Conservation (phyloP, 495 filamentous ascomycete species). For the Neurospora discreta region DNA sequence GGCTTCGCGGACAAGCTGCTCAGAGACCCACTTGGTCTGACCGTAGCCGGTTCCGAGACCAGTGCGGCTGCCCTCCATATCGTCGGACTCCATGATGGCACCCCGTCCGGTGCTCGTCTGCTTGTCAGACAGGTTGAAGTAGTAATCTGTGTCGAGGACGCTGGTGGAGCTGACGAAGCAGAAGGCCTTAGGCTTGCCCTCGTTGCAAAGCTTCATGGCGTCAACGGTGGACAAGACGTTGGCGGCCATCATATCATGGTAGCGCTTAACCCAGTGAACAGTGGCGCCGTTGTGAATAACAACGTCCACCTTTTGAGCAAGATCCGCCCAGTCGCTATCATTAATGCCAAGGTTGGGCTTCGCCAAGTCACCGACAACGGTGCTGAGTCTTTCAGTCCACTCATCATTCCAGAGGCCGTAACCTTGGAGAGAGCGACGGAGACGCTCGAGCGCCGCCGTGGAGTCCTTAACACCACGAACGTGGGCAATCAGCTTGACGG, state of each 20-base stretch:
- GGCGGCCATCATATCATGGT: conserved; percentile 59
- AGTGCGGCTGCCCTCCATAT: conserved; percentile 34
- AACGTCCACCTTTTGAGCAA: conserved; percentile 58
- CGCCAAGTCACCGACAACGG: conserved; percentile 62
- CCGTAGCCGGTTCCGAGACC: conserved; percentile 69
- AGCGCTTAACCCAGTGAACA: conserved; percentile 79
- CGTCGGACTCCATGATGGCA: conserved; percentile 36
- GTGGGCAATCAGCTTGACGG: conserved; percentile 59
- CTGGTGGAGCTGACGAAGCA: conserved; percentile 81
- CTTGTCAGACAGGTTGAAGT: conserved; percentile 57
- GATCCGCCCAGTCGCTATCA: conserved; percentile 46
- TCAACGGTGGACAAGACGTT: conserved; percentile 81
- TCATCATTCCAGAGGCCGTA: conserved; percentile 72
- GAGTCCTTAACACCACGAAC: conserved; percentile 54
- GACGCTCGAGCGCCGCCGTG: conserved; percentile 36
- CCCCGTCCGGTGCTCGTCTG: conserved; percentile 35
- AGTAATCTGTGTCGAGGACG: conserved; percentile 71
- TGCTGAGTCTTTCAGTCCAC: conserved; percentile 54
- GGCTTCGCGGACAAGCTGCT: conserved; percentile 73
- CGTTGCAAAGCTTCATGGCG: conserved; percentile 60
- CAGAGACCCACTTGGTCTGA: conserved; percentile 63
- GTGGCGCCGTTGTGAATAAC: conserved; percentile 86
- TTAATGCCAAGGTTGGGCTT: conserved; percentile 61
- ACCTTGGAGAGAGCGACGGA: conserved; percentile 44
- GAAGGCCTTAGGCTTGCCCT: conserved; percentile 68